Conservation (phyloP, 495 filamentous ascomycete genomes). For the Xylaria scruposa region DNA sequence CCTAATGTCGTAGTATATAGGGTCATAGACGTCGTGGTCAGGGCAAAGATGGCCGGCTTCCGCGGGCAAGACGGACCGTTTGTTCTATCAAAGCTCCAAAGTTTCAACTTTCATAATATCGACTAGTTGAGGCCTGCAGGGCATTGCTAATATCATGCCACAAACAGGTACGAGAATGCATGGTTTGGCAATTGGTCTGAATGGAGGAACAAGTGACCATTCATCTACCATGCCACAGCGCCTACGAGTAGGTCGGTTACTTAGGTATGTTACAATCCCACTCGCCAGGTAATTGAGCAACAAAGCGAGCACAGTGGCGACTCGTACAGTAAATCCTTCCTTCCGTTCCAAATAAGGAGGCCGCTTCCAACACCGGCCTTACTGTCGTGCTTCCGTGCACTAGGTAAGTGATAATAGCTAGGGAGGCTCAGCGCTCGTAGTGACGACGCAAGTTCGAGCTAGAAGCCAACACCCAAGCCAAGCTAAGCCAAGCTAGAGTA, state of each 20-base stretch:
- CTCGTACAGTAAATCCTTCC: conserved; percentile 18
- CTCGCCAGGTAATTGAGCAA: conserved; percentile 10
- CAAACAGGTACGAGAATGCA: conserved; percentile 19
- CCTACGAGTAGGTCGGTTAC: not conserved
- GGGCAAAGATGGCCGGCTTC: conserved; percentile 15
- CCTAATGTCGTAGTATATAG: not conserved
- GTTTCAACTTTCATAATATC: not conserved
- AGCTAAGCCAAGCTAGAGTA: conserved; percentile 4
- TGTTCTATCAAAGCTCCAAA: not conserved
- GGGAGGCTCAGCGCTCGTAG: conserved; percentile 2
- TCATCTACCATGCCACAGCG: conserved; percentile 11
- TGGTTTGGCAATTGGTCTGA: conserved; percentile 1
- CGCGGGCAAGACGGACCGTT: conserved; percentile 11
- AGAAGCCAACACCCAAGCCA: conserved; percentile 8
- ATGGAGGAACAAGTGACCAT: conserved; percentile 15
- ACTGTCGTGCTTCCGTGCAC: conserved; percentile 2
- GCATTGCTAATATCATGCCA: conserved; percentile 18
- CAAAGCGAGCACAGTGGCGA: conserved; percentile 19
- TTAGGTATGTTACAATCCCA: conserved; percentile 9
- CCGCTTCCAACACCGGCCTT: conserved; percentile 5
- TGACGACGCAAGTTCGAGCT: conserved; percentile 13
- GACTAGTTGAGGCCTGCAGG: conserved; percentile 19
- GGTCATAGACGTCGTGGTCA: not conserved
- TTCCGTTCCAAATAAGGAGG: conserved; percentile 20
- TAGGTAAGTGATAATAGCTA: not conserved